Evolutionary conservation across 495 filamentous ascomycete genomes (phyloP), one percentile per base, ranked within the genome.

Genomic region (Hyphodiscus hymeniophilus): DNA sequence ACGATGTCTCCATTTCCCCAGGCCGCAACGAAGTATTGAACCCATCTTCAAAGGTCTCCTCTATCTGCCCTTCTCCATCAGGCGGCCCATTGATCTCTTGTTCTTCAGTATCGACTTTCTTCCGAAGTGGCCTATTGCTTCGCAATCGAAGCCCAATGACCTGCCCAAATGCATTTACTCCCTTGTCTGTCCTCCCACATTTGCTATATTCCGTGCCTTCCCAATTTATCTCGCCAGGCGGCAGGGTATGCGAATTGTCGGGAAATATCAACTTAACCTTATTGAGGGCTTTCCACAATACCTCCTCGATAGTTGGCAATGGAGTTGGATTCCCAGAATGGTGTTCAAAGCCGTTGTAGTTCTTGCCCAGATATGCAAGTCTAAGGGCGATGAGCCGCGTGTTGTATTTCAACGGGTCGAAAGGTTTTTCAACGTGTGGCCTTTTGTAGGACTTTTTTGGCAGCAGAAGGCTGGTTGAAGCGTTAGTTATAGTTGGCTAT

Each of bases 141-240:
- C 92, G 77, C 18, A 98, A 79, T 40, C 83, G 68, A 32, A 97
- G 64, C 5, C 76, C 81, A 62, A 97, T 79, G 45, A 98, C 92
- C 68, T 98, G 92, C 3, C 92, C 94, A 71, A 97, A 98, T 5
- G 92, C 89, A 67, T 88, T 95, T 23, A 98, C 92, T 18, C 92
- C 92, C 45, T 76, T 75, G 60, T 98, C 92, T 13, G 92, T 98
- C 45, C 92, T 71, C 1, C 92, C 92, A 57, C 91, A 94, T 62
- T 97, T 98, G 1, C 85, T 86, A 64, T 96, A 98, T 39, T 94
- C 83, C 59, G 75, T 86, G 0, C 80, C 80, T 26, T 85, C 77
- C 75, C 87, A 95, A 60, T 85, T 82, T 31, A 76, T 62, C 36
- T 71, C 69, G 16, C 68, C 65, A 20, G 51, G 47, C 15, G 45